Evolutionary conservation across 805 yeast genomes (phyloP), one percentile per base, ranked within the genome.

Genomic region (Ogataea pignaliae): DNA sequence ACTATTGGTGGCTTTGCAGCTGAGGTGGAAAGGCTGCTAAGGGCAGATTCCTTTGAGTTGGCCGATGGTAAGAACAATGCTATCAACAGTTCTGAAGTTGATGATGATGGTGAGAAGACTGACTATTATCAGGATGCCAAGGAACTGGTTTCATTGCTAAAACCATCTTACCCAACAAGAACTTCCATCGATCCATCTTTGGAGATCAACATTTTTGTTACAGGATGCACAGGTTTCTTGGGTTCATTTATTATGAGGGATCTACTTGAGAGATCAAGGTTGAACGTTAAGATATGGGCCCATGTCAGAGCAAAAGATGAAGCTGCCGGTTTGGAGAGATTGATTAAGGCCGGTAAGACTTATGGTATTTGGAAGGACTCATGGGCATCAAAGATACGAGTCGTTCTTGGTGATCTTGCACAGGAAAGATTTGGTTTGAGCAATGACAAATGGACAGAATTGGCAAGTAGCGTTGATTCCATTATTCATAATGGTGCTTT

Each of bases 401-500:
- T 88, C 45, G 87, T 93, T 6, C 65, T 89, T 38, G 99, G 97
- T 32, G 90, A 90, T 58, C 73, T 93, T 54, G 76, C 91, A 6
- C 66, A 74, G 50, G 68, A 74, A n/a, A 73, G 83, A 36, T 83
- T 93, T 61, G 99, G 97, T 0, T 58, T 88, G 42, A 53, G 67
- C 14, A 72, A 73, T 31, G 62, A 55, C 3, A 68, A 70, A 29
- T 93, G 96, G 95, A 36, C 53, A 1, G 39, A 56, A 8, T 73
- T 93, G 46, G 68, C 79, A 10, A 64, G 76, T 13, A 66, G 70
- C 1, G 71, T 91, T 45, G 99, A 95, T 64, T 83, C 83, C 3
- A 81, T 93, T 41, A 78, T 93, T 49, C 99, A 93, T 65, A 93
- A 93, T 56, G 99, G 98, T 71, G 99, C 99, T 14, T 73, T 90